Evolutionary conservation across 2,329 filamentous ascomycete genomes (phyloP).

Genomic region (Claviceps quebecensis): DNA sequence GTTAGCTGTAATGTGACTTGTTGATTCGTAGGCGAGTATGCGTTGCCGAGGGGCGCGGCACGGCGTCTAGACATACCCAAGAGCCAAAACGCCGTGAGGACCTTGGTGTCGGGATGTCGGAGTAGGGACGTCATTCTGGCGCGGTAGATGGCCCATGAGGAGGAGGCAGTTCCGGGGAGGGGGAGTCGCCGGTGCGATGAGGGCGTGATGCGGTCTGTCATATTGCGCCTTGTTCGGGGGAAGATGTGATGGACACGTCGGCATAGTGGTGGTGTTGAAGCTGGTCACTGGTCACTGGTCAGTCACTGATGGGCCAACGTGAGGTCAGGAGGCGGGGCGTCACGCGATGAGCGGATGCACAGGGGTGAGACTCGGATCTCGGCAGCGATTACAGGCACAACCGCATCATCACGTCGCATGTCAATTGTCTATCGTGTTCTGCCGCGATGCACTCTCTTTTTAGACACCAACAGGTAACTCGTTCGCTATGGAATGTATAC

Average conservation of each 20-base stretch:
- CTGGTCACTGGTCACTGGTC: background rate
- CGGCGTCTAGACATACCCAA: conserved; percentile 48
- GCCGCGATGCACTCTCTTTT: too few species aligned
- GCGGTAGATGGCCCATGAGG: conserved; percentile 62
- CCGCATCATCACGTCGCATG: too few species aligned
- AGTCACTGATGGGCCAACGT: too few species aligned
- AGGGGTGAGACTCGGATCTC: background rate
- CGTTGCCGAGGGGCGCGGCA: too few species aligned
- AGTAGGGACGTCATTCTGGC: conserved; percentile 51
- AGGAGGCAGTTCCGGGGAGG: conserved; percentile 41
- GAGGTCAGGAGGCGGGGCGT: background rate
- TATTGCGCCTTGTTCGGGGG: conserved; percentile 11
- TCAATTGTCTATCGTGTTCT: too few species aligned
- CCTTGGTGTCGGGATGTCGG: conserved; percentile 52
- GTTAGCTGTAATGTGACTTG: background rate
- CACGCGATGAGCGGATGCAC: background rate
- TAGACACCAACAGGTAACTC: too few species aligned
- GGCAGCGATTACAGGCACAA: background rate
- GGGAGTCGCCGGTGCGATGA: conserved; percentile 34
- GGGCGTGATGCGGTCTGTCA: conserved; percentile 26
- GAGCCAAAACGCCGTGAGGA: conserved; percentile 78
- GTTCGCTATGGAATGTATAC: too few species aligned
- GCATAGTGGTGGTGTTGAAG: background rate
- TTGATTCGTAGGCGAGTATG: too few species aligned
- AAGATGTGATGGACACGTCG: background rate